Percentiles rank a stretch among this genome's conserved stretches.
Evolutionary conservation across 495 filamentous ascomycete genomes (phyloP).

Genomic region (Talaromyces wortmannii): DNA sequence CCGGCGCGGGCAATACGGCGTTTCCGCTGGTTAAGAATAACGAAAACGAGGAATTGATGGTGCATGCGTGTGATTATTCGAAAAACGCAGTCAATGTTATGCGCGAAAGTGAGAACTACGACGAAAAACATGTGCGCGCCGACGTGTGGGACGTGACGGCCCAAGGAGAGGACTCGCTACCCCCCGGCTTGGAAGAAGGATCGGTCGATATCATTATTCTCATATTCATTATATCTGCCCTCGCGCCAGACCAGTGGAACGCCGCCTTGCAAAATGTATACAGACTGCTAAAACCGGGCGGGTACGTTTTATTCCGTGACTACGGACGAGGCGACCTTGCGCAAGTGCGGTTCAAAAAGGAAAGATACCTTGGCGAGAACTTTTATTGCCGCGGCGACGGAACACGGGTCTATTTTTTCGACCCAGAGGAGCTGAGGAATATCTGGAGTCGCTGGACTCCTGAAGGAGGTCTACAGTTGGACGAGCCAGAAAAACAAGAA

Average conservation of each 20-base stretch:
- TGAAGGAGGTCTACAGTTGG: constrained; percentile 23
- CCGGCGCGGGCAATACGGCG: constrained; percentile 92
- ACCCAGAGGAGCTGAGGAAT: constrained; percentile 66
- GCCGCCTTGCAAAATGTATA: constrained; percentile 76
- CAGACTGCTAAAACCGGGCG: constrained; percentile 78
- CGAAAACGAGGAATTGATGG: constrained; percentile 65
- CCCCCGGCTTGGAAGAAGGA: constrained; percentile 65
- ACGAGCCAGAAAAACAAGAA: not conserved
- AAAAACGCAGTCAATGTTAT: constrained; percentile 87
- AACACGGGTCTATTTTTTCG: constrained; percentile 96
- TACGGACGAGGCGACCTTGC: constrained; percentile 94
- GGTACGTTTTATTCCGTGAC: constrained; percentile 85
- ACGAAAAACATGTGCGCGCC: constrained; percentile 62
- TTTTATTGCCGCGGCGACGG: constrained; percentile 96
- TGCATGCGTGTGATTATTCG: constrained; percentile 93
- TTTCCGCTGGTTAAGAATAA: constrained; percentile 82
- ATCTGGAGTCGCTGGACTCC: constrained; percentile 64
- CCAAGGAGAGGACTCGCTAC: constrained; percentile 46
- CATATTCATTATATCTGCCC: constrained; percentile 94
- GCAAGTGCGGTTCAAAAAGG: constrained; percentile 94
- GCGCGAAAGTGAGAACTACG: constrained; percentile 58
- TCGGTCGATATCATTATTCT: constrained; percentile 86
- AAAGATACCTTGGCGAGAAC: constrained; percentile 86
- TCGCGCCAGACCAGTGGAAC: constrained; percentile 79
- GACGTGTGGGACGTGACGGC: constrained; percentile 87